Percentiles rank a stretch among this genome's conserved stretches.
These are phyloP conservation scores for Aeschynomene evenia DNA, from an alignment of 306 rosid genomes.

Conservation along the genomic window DNA sequence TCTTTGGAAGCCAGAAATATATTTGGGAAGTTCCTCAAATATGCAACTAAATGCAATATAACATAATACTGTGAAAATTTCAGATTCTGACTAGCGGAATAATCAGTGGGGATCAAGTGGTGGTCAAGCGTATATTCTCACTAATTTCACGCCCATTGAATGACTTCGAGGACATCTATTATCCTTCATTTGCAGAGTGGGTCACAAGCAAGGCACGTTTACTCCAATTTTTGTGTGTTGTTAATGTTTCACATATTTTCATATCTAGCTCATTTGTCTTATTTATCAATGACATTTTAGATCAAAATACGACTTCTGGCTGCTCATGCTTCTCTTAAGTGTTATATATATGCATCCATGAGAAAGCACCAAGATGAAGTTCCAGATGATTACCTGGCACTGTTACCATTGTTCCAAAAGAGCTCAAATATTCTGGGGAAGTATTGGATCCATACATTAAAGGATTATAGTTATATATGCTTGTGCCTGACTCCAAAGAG, in stretches of 20 bases:
- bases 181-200: constrained; percentile 99
- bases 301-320: constrained; percentile 95
- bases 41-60: background rate
- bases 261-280: constrained; percentile 7
- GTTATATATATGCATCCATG: constrained; percentile 87
- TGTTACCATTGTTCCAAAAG: constrained; percentile 82
- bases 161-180: constrained; percentile 86
- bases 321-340: constrained; percentile 97
- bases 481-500: constrained; percentile 64
- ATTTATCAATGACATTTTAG: constrained; percentile 40
- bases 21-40: constrained; percentile 12
- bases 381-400: constrained; percentile 74
- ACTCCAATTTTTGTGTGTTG: constrained; percentile 14
- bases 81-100: constrained; percentile 96
- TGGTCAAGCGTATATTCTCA: constrained; percentile 85
- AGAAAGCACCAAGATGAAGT: constrained; percentile 67
- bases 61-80: constrained; percentile 31
- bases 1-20: background rate
- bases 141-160: constrained; percentile 85
- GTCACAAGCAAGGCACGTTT: constrained; percentile 82
- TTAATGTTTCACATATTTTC: constrained; percentile 20
- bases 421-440: constrained; percentile 82
- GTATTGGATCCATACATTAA: constrained; percentile 79
- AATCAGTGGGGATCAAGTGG: constrained; percentile 85
- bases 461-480: constrained; percentile 76